Percentiles rank a stretch among this genome's conserved stretches.
These are phyloP conservation scores for Schizosaccharomyces japonicus DNA, from an alignment of 805 yeast genomes.

Conservation along the genomic window DNA sequence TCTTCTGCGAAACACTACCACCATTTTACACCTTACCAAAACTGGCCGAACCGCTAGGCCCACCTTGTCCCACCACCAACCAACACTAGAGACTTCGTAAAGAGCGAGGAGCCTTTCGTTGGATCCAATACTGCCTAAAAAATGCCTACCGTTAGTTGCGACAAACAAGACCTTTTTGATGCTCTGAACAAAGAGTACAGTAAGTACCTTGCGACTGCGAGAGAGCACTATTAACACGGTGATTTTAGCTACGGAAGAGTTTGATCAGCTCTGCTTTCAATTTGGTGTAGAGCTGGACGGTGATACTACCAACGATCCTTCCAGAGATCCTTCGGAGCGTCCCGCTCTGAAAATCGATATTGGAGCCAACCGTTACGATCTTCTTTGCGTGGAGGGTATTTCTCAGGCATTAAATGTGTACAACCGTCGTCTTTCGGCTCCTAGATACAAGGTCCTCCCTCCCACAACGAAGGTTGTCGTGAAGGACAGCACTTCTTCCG, in stretches of 20 bases:
- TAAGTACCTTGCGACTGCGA: conserved; percentile 9
- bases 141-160: conserved; percentile 95
- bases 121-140: no score
- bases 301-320: conserved; percentile 23
- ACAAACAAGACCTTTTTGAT: conserved; percentile 72
- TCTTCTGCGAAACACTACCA: no score
- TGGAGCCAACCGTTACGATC: conserved; percentile 93
- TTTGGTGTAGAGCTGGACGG: conserved; percentile 95
- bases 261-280: conserved; percentile 91
- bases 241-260: conserved; percentile 38
- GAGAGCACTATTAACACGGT: background rate
- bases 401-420: conserved; percentile 85
- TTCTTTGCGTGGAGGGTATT: conserved; percentile 95
- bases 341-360: conserved; percentile 94
- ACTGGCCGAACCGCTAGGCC: no score
- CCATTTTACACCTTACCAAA: no score
- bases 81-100: no score
- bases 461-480: background rate
- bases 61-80: no score
- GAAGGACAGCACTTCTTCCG: conserved; percentile 23
- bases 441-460: background rate
- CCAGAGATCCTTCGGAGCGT: conserved; percentile 36
- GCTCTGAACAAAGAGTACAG: conserved; percentile 31
- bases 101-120: no score
- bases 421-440: conserved; percentile 34